Evolutionary conservation across 1,139 yeast species (phyloP), one percentile per base, ranked within the genome.

Genomic region (Geotrichum klebahnii): DNA sequence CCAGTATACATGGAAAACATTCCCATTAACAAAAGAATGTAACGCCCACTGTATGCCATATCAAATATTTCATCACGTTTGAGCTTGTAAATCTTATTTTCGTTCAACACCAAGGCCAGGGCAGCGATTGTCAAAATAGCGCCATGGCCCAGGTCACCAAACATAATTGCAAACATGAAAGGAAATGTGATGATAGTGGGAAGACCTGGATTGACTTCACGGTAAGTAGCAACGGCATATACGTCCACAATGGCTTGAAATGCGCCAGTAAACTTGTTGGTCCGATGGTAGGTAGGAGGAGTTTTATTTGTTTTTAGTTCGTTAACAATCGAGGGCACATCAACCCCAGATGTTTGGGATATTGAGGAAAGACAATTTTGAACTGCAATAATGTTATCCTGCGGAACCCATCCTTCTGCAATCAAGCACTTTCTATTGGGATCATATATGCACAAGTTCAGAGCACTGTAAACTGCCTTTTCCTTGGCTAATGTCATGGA

Each of bases 111-210:
- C 57, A 92, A 72, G 36, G 74, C 72, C 28, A 80, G 66, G 9
- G 95, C 95, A 10, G 88, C 90, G 57, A 86, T 67, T 47, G 82
- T 72, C 62, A 94, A 75, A 51, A 94, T 77, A 52, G 88, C 74
- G 20, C 98, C 99, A 69, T 92, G 99, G 4, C 99, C 99, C 51
- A 92, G 71, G 71, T 92, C 99, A 69, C 99, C 99, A 75, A 92
- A 92, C 99, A 92, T 92, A 61, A 92, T 86, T 26, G 98, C 97
- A 72, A 92, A 92, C 96, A 94, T 86, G 69, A 94, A 92, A 10
- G 99, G 99, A 72, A 92, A 92, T 0, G 99, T 92, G 34, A 92
- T 84, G 43, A 90, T 79, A 0, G 99, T 87, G 9, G 98, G 94
- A 56, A 92, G 75, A 50, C 97, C 97, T 1, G 98, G 97, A 64